Percentiles rank a stretch among this genome's conserved stretches.
Evolutionary conservation across 2,329 filamentous ascomycete species (phyloP).

Genomic region (Amauroascus niger): DNA sequence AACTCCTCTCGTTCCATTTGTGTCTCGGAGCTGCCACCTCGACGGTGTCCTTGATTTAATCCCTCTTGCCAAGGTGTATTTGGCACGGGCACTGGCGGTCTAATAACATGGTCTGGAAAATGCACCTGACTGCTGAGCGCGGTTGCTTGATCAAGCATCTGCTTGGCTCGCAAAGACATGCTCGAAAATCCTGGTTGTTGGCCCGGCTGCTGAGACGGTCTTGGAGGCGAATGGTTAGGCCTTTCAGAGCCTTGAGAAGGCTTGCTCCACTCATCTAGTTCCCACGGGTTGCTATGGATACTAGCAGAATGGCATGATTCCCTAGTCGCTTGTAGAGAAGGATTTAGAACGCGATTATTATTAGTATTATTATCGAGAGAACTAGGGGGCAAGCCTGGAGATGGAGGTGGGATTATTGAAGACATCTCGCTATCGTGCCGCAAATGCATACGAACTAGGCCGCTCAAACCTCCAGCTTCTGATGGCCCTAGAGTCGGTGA

Average conservation of each 20-base stretch:
- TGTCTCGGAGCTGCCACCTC: slow-evolving; percentile 40
- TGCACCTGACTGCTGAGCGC: slow-evolving; percentile 24
- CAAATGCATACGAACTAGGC: slow-evolving; percentile 74
- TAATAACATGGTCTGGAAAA: slow-evolving; percentile 17
- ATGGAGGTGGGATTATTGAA: slow-evolving; percentile 57
- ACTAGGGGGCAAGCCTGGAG: slow-evolving; percentile 29
- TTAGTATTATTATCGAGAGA: slow-evolving; percentile 24
- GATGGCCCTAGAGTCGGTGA: slow-evolving; percentile 69
- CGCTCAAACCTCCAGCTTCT: slow-evolving; percentile 54
- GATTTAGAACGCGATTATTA: slow-evolving; percentile 20
- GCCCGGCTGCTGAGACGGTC: slow-evolving; percentile 5
- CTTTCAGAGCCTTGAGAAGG: slow-evolving; percentile 16
- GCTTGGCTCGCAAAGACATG: slow-evolving; percentile 30
- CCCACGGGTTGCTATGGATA: slow-evolving; percentile 47
- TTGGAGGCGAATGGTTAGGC: slow-evolving; percentile 9
- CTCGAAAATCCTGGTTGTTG: slow-evolving; percentile 18
- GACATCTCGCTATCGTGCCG: slow-evolving; percentile 72
- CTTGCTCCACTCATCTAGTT: slow-evolving; percentile 43
- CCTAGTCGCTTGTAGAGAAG: slow-evolving; percentile 21
- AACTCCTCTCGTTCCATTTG: slow-evolving; percentile 42
- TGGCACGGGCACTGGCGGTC: slow-evolving; percentile 9
- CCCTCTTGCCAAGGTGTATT: slow-evolving; percentile 42
- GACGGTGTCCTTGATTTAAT: slow-evolving; percentile 33
- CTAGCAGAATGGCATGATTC: slow-evolving; percentile 41
- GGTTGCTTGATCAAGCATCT: slow-evolving; percentile 31